Percentiles rank a stretch among this genome's conserved stretches.
These are phyloP conservation scores for Phytophthora constricta DNA, from an alignment of 352 stramenopile genomes.

Conservation along the genomic window DNA sequence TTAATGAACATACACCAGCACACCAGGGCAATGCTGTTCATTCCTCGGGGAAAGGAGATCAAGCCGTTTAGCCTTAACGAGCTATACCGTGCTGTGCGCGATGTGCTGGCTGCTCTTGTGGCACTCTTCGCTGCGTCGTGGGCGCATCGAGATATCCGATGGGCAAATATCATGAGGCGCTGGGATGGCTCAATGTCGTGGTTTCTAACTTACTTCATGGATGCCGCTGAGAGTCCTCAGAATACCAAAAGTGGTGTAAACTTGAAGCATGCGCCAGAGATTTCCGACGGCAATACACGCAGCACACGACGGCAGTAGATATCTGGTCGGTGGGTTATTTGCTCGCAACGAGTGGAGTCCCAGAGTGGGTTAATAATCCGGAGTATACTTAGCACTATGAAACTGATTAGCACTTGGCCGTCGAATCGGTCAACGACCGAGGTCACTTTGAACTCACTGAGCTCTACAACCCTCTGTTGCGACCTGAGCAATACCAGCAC, in stretches of 20 bases:
- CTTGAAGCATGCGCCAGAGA: slow-evolving; percentile 2
- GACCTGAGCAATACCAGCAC: too few relatives aligned
- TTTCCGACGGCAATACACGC: not conserved
- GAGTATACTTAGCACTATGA: not conserved
- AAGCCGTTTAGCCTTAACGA: slow-evolving; percentile 14
- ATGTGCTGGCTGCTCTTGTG: slow-evolving; percentile 20
- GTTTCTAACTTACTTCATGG: slow-evolving; percentile 22
- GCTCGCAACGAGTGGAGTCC: not conserved
- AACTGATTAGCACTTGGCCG: not conserved
- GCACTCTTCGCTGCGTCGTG: slow-evolving; percentile 7
- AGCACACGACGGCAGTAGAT: slow-evolving; percentile 7
- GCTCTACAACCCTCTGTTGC: not conserved
- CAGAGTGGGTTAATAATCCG: not conserved
- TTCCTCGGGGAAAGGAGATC: slow-evolving; percentile 16
- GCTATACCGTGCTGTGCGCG: slow-evolving; percentile 14
- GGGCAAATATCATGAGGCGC: slow-evolving; percentile 14
- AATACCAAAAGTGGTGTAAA: not conserved
- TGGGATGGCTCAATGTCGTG: slow-evolving; percentile 5
- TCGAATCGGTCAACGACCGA: not conserved
- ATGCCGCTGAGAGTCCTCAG: slow-evolving; percentile 11
- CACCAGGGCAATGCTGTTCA: slow-evolving; percentile 3
- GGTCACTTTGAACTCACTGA: not conserved
- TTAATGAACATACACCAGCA: not conserved
- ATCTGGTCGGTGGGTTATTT: slow-evolving; percentile 11
- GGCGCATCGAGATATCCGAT: slow-evolving; percentile 25